Conservation (phyloP, 176 grass and related monocot genomes). For the Urochloa ruziziensis region DNA sequence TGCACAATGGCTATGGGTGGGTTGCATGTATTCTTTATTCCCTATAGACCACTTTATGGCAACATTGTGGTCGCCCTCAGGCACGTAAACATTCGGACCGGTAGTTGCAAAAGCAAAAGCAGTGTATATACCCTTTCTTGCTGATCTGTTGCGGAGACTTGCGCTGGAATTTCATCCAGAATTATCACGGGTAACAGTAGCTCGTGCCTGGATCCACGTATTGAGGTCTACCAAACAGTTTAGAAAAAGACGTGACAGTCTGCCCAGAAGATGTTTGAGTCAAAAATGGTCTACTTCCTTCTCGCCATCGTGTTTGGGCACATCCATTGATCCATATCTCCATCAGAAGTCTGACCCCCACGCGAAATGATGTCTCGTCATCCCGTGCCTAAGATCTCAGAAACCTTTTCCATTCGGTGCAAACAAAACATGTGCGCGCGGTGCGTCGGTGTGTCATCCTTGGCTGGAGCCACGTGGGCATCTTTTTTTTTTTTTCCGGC, state of each 20-base stretch:
- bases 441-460: constrained; percentile 1
- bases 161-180: background rate
- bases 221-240: background rate
- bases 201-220: constrained; percentile 10
- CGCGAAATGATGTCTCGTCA: background rate
- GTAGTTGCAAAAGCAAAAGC: background rate
- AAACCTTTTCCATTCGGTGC: background rate
- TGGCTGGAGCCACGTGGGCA: constrained; percentile 14
- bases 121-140: background rate
- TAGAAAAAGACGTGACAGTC: background rate
- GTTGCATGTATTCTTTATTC: too few relatives aligned
- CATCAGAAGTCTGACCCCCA: background rate
- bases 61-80: too few relatives aligned
- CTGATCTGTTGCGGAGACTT: constrained; percentile 16
- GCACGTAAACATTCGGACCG: background rate
- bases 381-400: background rate
- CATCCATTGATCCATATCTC: background rate
- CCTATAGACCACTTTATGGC: too few relatives aligned
- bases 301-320: background rate
- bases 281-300: background rate
- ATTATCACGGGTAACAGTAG: background rate
- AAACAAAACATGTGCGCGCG: constrained; percentile 5
- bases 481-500: background rate
- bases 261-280: background rate
- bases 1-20: too few relatives aligned